Percentiles rank a stretch among this genome's conserved stretches.
Evolutionary conservation across 495 filamentous ascomycete species (phyloP).

Genomic region (Podospora pseudoanserina): DNA sequence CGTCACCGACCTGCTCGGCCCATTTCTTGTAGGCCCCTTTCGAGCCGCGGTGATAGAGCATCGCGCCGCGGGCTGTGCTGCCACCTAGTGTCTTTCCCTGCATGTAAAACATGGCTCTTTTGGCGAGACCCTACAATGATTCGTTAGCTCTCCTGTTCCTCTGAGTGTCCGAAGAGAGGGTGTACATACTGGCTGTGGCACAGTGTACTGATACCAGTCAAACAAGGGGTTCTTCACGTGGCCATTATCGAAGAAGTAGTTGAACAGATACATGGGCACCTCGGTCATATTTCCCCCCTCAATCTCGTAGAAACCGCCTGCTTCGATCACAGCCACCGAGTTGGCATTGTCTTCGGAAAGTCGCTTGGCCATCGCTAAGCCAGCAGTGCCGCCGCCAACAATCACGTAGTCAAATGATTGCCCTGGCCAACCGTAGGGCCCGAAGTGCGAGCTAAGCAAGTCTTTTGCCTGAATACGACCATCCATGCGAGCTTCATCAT

Average conservation of each 20-base stretch:
- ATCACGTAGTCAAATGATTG: constrained; percentile 25
- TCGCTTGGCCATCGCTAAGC: constrained; percentile 47
- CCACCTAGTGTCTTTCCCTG: constrained; percentile 46
- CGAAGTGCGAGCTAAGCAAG: background rate
- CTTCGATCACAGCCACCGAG: constrained; percentile 50
- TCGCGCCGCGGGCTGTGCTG: constrained; percentile 48
- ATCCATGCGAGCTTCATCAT: no score
- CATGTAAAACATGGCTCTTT: constrained; percentile 34
- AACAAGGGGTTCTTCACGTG: constrained; percentile 30
- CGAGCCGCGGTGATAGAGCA: constrained; percentile 46
- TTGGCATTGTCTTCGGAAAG: constrained; percentile 36
- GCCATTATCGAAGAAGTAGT: constrained; percentile 7
- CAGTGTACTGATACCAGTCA: constrained; percentile 51
- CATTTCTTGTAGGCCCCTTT: constrained; percentile 43
- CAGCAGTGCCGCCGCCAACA: constrained; percentile 56
- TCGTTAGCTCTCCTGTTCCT: no score
- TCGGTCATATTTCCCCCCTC: constrained; percentile 41
- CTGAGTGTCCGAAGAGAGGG: background rate
- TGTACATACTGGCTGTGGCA: constrained; percentile 28
- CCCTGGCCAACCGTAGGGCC: background rate
- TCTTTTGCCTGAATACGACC: no score
- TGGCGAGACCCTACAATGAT: constrained; percentile 23
- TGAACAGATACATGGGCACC: constrained; percentile 39
- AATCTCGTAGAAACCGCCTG: constrained; percentile 53
- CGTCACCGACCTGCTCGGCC: constrained; percentile 44